Evolutionary conservation across 2,329 filamentous ascomycete genomes (phyloP).

Genomic region (Fusarium newnesense): DNA sequence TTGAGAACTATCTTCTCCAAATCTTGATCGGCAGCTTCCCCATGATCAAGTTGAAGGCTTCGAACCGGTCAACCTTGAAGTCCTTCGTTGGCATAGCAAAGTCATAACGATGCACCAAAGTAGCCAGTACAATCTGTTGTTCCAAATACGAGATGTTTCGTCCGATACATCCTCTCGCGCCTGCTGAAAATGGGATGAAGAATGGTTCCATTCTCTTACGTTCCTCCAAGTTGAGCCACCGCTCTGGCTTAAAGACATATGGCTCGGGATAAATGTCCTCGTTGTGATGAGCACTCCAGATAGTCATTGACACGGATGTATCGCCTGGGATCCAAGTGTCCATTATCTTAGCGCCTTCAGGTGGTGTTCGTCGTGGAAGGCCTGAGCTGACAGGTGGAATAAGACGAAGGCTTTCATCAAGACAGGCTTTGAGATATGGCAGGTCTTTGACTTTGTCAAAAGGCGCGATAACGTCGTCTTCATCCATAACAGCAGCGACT

Average conservation of each 20-base stretch:
- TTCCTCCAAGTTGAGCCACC: constrained; percentile 50
- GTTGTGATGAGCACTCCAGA: constrained; percentile 53
- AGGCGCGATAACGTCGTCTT: constrained; percentile 55
- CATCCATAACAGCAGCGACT: constrained; percentile 55
- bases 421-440: constrained; percentile 62
- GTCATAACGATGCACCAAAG: constrained; percentile 55
- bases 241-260: constrained; percentile 52
- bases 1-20: neutral
- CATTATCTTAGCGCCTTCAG: constrained; percentile 44
- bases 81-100: constrained; percentile 42
- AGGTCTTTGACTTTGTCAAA: constrained; percentile 63
- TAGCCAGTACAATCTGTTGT: constrained; percentile 56
- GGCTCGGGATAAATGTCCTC: constrained; percentile 53
- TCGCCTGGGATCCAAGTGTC: constrained; percentile 49
- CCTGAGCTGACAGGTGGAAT: constrained; percentile 43
- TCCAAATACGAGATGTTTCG: constrained; percentile 55
- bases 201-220: constrained; percentile 50
- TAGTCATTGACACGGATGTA: constrained; percentile 54
- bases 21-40: neutral
- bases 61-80: neutral
- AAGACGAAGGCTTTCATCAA: constrained; percentile 59
- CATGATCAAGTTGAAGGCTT: constrained; percentile 7
- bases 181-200: constrained; percentile 55
- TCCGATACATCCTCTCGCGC: constrained; percentile 54
- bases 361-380: constrained; percentile 43